Conservation (phyloP, 257 asterid genomes). For the Penstemon davidsonii region DNA sequence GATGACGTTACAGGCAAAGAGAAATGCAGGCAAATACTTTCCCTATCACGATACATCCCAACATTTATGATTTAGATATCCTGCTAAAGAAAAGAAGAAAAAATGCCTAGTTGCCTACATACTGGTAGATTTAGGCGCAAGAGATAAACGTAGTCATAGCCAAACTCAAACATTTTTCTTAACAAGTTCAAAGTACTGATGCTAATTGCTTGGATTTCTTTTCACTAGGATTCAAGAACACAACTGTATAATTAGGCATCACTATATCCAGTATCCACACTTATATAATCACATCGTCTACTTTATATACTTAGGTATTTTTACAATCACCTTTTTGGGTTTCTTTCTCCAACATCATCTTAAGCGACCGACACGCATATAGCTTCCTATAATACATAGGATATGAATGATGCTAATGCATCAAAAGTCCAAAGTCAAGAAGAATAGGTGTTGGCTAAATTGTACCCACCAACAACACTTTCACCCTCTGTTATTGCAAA, state of each 20-base stretch:
- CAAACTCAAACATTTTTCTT: background rate
- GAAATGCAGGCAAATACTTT: constrained; percentile 13
- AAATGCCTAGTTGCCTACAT: constrained; percentile 5
- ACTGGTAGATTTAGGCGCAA: constrained; percentile 14
- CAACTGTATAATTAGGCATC: background rate
- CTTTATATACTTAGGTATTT: no score
- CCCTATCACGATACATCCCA: constrained; percentile 8
- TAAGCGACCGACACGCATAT: constrained; percentile 3
- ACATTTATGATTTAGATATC: constrained; percentile 5
- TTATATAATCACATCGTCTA: no score
- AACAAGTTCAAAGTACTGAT: constrained; percentile 6
- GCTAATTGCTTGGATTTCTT: constrained; percentile 11
- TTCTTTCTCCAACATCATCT: constrained; percentile 1
- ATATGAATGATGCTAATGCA: constrained; percentile 9
- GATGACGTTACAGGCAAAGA: constrained; percentile 16
- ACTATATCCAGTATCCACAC: no score
- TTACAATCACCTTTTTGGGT: no score
- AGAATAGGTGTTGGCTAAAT: constrained; percentile 1
- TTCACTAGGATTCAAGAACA: constrained; percentile 11
- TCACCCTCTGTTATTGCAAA: background rate
- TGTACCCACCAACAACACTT: constrained; percentile 10
- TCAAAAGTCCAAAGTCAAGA: constrained; percentile 19
- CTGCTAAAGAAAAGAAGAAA: background rate
- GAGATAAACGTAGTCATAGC: background rate
- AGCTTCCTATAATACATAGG: constrained; percentile 1